Percentiles rank a stretch among this genome's conserved stretches.
These are phyloP conservation scores for Steccherinum ochraceum DNA, from an alignment of 768 basidiomycete genomes.

Conservation along the genomic window DNA sequence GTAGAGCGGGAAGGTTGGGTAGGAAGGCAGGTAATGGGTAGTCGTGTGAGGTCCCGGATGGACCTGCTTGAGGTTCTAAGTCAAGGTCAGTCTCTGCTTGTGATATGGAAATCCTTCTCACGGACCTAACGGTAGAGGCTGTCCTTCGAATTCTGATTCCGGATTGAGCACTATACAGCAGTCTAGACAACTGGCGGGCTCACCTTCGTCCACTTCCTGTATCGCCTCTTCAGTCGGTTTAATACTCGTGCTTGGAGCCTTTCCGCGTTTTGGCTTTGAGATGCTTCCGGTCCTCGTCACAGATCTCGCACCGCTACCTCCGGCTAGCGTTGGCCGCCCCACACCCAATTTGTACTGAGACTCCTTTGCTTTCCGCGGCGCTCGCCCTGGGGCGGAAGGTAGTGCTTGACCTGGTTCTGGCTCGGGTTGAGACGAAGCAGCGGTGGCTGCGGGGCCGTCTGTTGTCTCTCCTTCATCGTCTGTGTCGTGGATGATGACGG, in stretches of 20 bases:
- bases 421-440: not conserved
- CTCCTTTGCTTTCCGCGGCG: conserved; percentile 64
- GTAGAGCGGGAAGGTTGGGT: not conserved
- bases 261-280: conserved; percentile 43
- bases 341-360: conserved; percentile 65
- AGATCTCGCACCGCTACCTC: conserved; percentile 59
- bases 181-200: conserved; percentile 3
- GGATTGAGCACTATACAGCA: not conserved
- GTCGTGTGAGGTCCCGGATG: conserved; percentile 19
- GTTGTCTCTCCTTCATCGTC: conserved; percentile 37
- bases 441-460: not conserved
- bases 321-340: conserved; percentile 59
- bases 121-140: too few relatives aligned
- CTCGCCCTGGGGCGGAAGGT: conserved; percentile 31
- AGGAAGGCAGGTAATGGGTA: not conserved
- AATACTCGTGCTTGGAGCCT: conserved; percentile 37
- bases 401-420: conserved; percentile 5
- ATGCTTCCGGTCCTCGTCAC: conserved; percentile 54
- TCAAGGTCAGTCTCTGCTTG: not conserved
- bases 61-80: conserved; percentile 17
- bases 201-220: conserved; percentile 33
- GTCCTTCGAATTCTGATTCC: conserved; percentile 3
- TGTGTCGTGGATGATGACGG: conserved; percentile 33
- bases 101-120: too few relatives aligned
- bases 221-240: conserved; percentile 54